A percentile compares a stretch with the other conserved stretches of the same genome.
Conservation (phyloP, 768 basidiomycete genomes). For the Hydnomerulius pinastri region DNA sequence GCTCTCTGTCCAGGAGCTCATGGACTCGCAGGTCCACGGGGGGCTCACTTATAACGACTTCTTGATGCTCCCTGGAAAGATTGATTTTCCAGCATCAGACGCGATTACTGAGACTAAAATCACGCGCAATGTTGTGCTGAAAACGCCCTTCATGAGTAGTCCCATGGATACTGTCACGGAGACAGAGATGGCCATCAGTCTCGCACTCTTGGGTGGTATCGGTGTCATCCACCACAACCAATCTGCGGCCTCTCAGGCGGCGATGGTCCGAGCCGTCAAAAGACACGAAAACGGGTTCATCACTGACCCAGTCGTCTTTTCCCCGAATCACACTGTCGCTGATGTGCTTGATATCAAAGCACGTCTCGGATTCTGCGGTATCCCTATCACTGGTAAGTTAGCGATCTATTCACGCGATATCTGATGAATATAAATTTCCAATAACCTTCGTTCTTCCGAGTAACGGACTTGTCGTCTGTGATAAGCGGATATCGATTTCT, state of each 20-base stretch:
- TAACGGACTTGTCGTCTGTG: slow-evolving; percentile 68
- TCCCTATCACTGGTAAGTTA: slow-evolving; percentile 94
- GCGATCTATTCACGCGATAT: slow-evolving; percentile 2
- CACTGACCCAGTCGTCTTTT: slow-evolving; percentile 87
- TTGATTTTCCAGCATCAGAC: slow-evolving; percentile 84
- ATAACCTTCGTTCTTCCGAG: slow-evolving; percentile 92
- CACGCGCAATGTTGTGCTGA: slow-evolving; percentile 88
- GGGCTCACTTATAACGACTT: slow-evolving; percentile 99
- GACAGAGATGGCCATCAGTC: slow-evolving; percentile 87
- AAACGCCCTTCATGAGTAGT: slow-evolving; percentile 95
- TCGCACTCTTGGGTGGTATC: slow-evolving; percentile 95
- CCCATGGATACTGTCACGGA: slow-evolving; percentile 99
- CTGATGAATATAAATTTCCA: slow-evolving; percentile 52
- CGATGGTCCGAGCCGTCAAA: slow-evolving; percentile 97
- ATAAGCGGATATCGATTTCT: slow-evolving; percentile 63
- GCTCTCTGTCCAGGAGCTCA: slow-evolving; percentile 79
- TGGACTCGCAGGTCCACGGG: slow-evolving; percentile 83
- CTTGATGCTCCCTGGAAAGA: slow-evolving; percentile 90
- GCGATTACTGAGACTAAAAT: slow-evolving; percentile 85
- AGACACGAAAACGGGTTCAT: slow-evolving; percentile 99
- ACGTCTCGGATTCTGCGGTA: slow-evolving; percentile 90
- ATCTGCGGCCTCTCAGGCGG: slow-evolving; percentile 78
- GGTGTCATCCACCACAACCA: slow-evolving; percentile 99
- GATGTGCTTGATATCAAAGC: slow-evolving; percentile 94
- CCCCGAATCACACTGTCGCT: slow-evolving; percentile 74